These are phyloP conservation scores for Tritrichomonas musculus DNA, from an alignment of 208 protist genomes.

Conservation along the genomic window DNA sequence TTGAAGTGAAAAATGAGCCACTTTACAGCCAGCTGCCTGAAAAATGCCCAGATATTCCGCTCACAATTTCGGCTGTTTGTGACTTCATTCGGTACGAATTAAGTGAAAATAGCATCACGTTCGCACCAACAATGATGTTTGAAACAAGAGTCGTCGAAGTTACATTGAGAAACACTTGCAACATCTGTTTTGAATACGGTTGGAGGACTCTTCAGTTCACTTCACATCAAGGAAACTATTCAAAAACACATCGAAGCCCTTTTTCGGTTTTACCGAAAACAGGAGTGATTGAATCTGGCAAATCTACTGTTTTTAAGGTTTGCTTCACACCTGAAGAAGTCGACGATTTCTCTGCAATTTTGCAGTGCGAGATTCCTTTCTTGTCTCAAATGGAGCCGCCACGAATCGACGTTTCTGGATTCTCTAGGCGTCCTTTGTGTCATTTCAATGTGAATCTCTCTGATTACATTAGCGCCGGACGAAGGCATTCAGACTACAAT, in stretches of 20 bases:
- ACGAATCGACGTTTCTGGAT: slow-evolving; percentile 64
- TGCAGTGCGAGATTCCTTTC: background rate
- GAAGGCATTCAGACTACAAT: slow-evolving; percentile 47
- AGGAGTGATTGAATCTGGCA: slow-evolving; percentile 59
- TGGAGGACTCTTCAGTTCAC: slow-evolving; percentile 47
- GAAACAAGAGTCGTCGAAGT: slow-evolving; percentile 67
- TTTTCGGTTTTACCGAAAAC: slow-evolving; percentile 65
- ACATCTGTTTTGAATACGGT: slow-evolving; percentile 64
- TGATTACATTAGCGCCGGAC: slow-evolving; percentile 66
- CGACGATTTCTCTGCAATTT: slow-evolving; percentile 45
- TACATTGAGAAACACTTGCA: slow-evolving; percentile 70
- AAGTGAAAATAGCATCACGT: slow-evolving; percentile 57
- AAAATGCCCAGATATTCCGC: slow-evolving; percentile 18
- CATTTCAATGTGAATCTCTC: slow-evolving; percentile 78
- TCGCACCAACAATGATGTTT: slow-evolving; percentile 79
- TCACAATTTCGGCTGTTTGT: slow-evolving; percentile 36
- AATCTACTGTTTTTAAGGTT: slow-evolving; percentile 59
- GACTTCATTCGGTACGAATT: slow-evolving; percentile 44
- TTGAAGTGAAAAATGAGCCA: slow-evolving; percentile 39
- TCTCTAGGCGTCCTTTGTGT: slow-evolving; percentile 74
- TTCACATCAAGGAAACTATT: background rate
- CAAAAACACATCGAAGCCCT: slow-evolving; percentile 28
- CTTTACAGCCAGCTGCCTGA: background rate
- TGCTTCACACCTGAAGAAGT: slow-evolving; percentile 68
- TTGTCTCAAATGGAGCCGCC: background rate